phyloP scores from a whole-genome alignment of 2,329 filamentous ascomycete genomes.

The Magnaporthiopsis incrustans region DNA sequence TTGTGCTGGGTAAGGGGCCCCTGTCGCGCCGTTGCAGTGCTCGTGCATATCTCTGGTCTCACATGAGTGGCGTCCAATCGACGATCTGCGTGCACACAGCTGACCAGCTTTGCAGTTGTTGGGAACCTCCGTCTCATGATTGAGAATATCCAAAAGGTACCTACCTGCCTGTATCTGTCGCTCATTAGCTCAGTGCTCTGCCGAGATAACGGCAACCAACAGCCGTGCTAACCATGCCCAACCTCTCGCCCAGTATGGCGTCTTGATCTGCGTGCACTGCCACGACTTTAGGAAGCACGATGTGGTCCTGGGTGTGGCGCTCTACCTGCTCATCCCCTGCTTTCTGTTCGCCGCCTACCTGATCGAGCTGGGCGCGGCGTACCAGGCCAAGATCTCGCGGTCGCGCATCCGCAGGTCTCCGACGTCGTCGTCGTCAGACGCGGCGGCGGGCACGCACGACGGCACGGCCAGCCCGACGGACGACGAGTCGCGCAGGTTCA shows the following conservation, averaged over 20 bases:
- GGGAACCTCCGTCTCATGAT: slow-evolving; percentile 92
- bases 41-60: too few species aligned
- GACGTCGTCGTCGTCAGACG: slow-evolving; percentile 11
- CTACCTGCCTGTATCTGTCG: too few species aligned
- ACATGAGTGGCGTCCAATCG: too few species aligned
- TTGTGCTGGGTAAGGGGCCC: slow-evolving; percentile 63
- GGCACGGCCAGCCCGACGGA: slow-evolving; percentile 48
- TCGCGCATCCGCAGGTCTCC: slow-evolving; percentile 32
- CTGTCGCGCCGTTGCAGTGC: neutral
- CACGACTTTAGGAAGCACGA: slow-evolving; percentile 81
- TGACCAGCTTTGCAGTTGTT: slow-evolving; percentile 50
- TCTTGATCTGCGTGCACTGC: slow-evolving; percentile 84
- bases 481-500: slow-evolving; percentile 58
- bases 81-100: too few species aligned
- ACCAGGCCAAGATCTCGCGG: slow-evolving; percentile 64
- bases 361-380: slow-evolving; percentile 77
- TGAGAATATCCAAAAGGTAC: slow-evolving; percentile 95
- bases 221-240: slow-evolving; percentile 9
- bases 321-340: slow-evolving; percentile 83
- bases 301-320: slow-evolving; percentile 61
- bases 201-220: neutral
- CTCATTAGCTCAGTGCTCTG: too few species aligned
- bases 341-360: slow-evolving; percentile 86
- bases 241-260: slow-evolving; percentile 63
- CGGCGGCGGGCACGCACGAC: slow-evolving; percentile 25